Base-by-base conservation (phyloP, 202 grass and related monocot species). In the Carex arenaria region DNA sequence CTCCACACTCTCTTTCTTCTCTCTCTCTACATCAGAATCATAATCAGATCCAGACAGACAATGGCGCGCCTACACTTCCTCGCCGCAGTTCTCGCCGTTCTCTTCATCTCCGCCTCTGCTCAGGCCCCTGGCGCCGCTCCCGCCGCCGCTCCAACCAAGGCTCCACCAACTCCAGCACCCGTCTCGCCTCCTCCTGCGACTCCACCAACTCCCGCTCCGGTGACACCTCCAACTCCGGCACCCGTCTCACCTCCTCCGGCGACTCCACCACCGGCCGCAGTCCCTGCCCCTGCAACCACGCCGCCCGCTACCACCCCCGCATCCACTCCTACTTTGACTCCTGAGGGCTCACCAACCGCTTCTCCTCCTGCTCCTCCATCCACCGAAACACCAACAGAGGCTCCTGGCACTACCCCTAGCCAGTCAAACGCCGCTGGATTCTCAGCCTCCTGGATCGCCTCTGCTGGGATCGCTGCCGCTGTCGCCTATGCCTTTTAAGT, bases 31-130 rank as follows among this genome's bases (percentile, higher is more conserved):
- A 17, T 2, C 59, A 81, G 79, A 81, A 45, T 38, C 26, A 26
- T 26, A 26, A 26, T 26, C 26, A 26, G 26, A 26, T 26, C 26
- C 26, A 26, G 26, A 26, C 51, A 51, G 3, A 49, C 79, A 64
- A 94, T 94, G 92, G 76, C 89, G 65, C 82, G 87, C 54, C 79
- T 89, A 59, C 89, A 87, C 72, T 17, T 87, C 87, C 64, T 87
- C 13, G 85, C 68, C 54, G 67, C 82, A 82, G 84, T 42, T 40
- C 43, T 94, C 71, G 62, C 85, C 62, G 7, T 91, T 19, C 89
- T 91, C 18, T 87, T 89, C 75, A 79, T 86, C 80, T 52, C 18
- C 54, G 87, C 92, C 0, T 17, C 85, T 15, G 92, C 89, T 64
- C 89, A 94, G 72, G 84, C 87, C 7, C 92, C 92, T 1, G 43